Evolutionary conservation across 2,329 filamentous ascomycete species (phyloP), one percentile per base, ranked within the genome.

Genomic region (Beauveria asiatica): DNA sequence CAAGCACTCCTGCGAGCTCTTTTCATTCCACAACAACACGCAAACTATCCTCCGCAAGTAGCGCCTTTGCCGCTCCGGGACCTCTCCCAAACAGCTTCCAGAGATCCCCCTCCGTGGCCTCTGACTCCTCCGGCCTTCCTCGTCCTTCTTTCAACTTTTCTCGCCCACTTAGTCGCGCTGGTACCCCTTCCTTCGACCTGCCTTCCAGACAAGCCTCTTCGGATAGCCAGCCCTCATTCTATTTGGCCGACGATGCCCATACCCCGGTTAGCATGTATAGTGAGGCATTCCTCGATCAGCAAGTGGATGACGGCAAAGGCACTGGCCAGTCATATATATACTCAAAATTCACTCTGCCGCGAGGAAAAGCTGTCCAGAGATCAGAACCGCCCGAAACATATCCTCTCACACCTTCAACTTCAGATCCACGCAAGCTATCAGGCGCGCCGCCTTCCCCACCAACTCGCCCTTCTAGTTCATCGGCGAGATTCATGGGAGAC

Each of bases 71-170:
- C 7, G 72, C 68, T n/a, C 68, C 72, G 64, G 68, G 71, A 51
- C 78, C 88, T 88, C 25, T 86, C 87, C 81, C 79, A 56, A 73
- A 82, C 61, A 79, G 82, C 17, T 83, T 87, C 67, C 83, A 85
- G 61, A 83, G 92, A 67, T 96, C 92, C 1, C 91, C 92, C 2
- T 97, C 94, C 0, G 81, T 90, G 42, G 86, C 86, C 63, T 97
- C 93, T 1, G 90, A 96, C 63, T 83, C 84, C 55, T 96, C 92
- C 2, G 80, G 81, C 10, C 69, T 92, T 41, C 84, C 87, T 13
- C 83, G 87, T 17, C 89, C 91, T 1, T 85, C 89, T 0, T 93
- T 95, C 75, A 97, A 99, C 74, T 97, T 97, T 72, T 97, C 94
- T 0, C 83, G 94, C 48, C 94, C 94, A 0, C 75, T 96, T 62